These are phyloP conservation scores for Anthostomella pinea DNA, from an alignment of 2,329 filamentous ascomycete genomes.

Conservation along the genomic window DNA sequence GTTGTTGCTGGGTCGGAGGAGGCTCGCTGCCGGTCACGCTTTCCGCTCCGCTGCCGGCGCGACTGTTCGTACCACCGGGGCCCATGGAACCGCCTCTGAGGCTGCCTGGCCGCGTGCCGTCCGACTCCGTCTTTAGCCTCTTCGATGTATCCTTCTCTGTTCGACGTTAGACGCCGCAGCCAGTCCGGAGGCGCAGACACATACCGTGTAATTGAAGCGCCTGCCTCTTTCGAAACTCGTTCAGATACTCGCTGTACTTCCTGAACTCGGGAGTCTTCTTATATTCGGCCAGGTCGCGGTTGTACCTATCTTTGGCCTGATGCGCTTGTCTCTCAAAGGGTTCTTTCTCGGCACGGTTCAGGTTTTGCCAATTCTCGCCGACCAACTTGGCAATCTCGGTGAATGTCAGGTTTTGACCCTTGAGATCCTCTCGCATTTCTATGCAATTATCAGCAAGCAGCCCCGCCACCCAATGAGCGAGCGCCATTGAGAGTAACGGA, in stretches of 20 bases:
- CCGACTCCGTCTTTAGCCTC: conserved; percentile 44
- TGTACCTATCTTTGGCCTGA: conserved; percentile 72
- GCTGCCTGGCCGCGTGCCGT: conserved; percentile 37
- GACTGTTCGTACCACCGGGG: conserved; percentile 37
- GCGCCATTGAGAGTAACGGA: neutral
- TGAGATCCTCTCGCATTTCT: conserved; percentile 77
- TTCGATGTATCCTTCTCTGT: conserved; percentile 50
- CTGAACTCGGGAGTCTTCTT: conserved; percentile 72
- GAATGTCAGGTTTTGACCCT: conserved; percentile 73
- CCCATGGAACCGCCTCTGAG: conserved; percentile 40
- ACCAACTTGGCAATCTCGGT: conserved; percentile 82
- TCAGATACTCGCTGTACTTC: conserved; percentile 68
- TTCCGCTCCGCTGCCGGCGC: conserved; percentile 47
- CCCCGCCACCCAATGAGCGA: neutral
- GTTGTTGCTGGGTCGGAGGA: conserved; percentile 44
- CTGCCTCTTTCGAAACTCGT: conserved; percentile 76
- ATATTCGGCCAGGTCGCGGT: conserved; percentile 68
- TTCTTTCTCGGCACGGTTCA: conserved; percentile 66
- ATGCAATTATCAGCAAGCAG: conserved; percentile 6
- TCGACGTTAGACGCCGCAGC: conserved; percentile 15
- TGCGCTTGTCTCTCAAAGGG: conserved; percentile 70
- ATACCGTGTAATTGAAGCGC: conserved; percentile 54
- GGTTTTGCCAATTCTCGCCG: conserved; percentile 76
- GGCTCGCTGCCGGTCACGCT: conserved; percentile 48
- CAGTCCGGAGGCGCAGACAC: conserved; percentile 5